Base-by-base conservation (phyloP, 352 stramenopile genomes). In the Globisporangium emineosum region DNA sequence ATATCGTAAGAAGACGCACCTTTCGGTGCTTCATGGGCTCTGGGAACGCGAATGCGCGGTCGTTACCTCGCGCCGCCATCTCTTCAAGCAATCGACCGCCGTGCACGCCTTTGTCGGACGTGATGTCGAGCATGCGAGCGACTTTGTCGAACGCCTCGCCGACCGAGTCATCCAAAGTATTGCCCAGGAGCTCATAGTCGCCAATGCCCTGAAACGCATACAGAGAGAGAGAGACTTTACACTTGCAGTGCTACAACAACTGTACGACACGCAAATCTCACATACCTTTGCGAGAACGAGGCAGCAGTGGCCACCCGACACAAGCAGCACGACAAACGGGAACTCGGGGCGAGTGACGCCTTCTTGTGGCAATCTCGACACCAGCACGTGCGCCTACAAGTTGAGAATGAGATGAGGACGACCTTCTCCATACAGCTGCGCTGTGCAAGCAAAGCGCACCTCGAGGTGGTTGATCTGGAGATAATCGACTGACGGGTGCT, bases 141-240 rank as follows among this genome's bases (percentile, higher is more conserved):
- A 98, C 97, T 79, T 99, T 99, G 69, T 99, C 97, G 68, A 98
- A 99, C 6, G 96, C 96, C 81, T 99, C 97, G 15, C 97, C 97
- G 1, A 99, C 76, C 1, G 97, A 98, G 74, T 99, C 97, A 64
- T 99, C 97, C 2, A 99, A 73, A 1, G 97, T 99, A 50, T 96
- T 98, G 32, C 97, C 97, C 35, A 99, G 67, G 19, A 99, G 79
- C 42, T 90, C 73, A 66, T 98, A 99, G 49, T 90, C 66, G 12
- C 96, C 96, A 55, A 99, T 89, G 25, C 87, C 92, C 63, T 92
- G 55, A 43, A 13, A 33, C 93, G n/a, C n/a, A 69, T 21, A 37
- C n/a, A 17, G 10, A 32, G 23, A 57, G 33, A 17, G n/a, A 57
- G 29, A 33, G 4, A 61, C n/a, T 30, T 49, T 19, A 8, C 32